Evolutionary conservation across 805 yeast species (phyloP).

Genomic region (Starmera amethionina): DNA sequence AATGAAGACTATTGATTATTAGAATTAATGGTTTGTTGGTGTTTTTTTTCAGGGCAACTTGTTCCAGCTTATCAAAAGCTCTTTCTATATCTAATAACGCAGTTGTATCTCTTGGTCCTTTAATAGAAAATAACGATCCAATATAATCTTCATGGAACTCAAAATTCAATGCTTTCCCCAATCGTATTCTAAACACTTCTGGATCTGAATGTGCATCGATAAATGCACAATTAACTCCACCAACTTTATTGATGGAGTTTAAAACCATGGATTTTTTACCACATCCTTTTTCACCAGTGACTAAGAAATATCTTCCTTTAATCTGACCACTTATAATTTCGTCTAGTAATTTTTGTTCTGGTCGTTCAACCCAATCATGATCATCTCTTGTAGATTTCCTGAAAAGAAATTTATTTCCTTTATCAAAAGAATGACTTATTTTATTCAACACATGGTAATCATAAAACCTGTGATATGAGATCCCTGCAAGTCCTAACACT

Average conservation of each 20-base stretch:
- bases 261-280: conserved; percentile 72
- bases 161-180: conserved; percentile 68
- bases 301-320: conserved; percentile 57
- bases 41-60: conserved; percentile 44
- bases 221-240: conserved; percentile 55
- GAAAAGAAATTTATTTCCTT: conserved; percentile 57
- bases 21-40: conserved; percentile 50
- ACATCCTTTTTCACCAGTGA: conserved; percentile 81
- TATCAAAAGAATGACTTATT: conserved; percentile 57
- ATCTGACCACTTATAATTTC: conserved; percentile 55
- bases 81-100: conserved; percentile 76
- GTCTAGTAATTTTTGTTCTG: conserved; percentile 56
- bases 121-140: conserved; percentile 68
- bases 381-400: conserved; percentile 25
- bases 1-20: conserved; percentile 65
- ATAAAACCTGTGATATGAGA: conserved; percentile 58
- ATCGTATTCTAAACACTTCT: conserved; percentile 65
- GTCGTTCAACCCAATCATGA: conserved; percentile 59
- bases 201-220: conserved; percentile 83
- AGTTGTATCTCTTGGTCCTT: conserved; percentile 81
- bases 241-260: conserved; percentile 56
- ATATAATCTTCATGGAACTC: conserved; percentile 74
- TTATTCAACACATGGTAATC: conserved; percentile 48
- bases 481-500: conserved; percentile 63
- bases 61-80: conserved; percentile 68